Evolutionary conservation across 176 grass and related monocot genomes (phyloP).

Genomic region (Saccharum spontaneum): DNA sequence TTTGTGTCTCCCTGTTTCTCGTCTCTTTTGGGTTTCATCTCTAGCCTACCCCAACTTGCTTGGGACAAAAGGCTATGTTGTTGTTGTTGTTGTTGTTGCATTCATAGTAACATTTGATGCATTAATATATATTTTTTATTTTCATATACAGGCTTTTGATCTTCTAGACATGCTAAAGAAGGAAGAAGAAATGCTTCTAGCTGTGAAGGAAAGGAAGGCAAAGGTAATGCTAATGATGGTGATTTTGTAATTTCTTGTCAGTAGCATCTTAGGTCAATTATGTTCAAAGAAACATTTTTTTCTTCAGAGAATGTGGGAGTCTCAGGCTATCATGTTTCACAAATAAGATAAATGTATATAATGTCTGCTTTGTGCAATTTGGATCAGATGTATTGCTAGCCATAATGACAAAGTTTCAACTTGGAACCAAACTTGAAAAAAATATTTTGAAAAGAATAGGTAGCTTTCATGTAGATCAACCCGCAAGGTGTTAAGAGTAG

Average conservation of each 20-base stretch:
- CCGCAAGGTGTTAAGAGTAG: not conserved
- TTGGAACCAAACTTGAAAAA: not conserved
- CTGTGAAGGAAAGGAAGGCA: constrained; percentile 67
- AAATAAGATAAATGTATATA: not conserved
- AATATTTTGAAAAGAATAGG: not conserved
- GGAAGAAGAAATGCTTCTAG: constrained; percentile 86
- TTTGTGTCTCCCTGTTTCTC: no score
- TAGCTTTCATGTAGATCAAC: not conserved
- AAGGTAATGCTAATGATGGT: constrained; percentile 49
- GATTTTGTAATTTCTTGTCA: not conserved
- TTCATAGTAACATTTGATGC: constrained; percentile 3
- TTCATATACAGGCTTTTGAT: constrained; percentile 63
- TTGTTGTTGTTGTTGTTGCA: no score
- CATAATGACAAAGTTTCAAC: not conserved
- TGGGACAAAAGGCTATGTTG: no score
- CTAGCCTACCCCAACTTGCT: no score
- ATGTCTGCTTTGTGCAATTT: not conserved
- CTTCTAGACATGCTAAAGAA: constrained; percentile 92
- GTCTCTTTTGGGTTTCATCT: no score
- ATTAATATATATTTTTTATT: not conserved
- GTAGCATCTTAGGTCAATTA: not conserved
- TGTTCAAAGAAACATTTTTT: not conserved
- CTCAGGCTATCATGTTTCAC: not conserved
- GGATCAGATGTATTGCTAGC: not conserved
- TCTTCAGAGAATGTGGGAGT: not conserved